These are phyloP conservation scores for Durotheca rogersii DNA, from an alignment of 495 filamentous ascomycete genomes.

Conservation along the genomic window DNA sequence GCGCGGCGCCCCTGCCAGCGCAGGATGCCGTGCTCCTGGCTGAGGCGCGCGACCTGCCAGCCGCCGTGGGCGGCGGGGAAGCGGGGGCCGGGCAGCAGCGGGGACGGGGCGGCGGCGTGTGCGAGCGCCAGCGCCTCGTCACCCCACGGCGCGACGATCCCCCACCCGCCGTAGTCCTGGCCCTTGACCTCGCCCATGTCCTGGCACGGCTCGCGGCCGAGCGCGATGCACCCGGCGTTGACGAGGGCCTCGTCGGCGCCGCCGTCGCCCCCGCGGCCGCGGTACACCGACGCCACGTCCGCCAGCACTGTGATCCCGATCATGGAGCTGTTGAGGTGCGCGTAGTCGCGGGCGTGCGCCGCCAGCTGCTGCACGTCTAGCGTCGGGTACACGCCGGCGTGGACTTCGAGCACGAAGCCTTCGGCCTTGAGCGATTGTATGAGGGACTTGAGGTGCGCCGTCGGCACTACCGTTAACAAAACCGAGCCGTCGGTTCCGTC, in stretches of 20 bases:
- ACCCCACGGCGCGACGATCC: constrained; percentile 65
- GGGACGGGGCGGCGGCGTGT: constrained; percentile 4
- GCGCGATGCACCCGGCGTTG: constrained; percentile 66
- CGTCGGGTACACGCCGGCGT: constrained; percentile 72
- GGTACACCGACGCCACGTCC: constrained; percentile 73
- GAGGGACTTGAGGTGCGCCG: constrained; percentile 31
- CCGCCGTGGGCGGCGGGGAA: constrained; percentile 49
- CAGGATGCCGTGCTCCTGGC: constrained; percentile 69
- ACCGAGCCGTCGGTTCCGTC: background rate
- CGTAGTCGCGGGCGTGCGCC: constrained; percentile 57
- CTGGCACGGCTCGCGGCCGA: constrained; percentile 75
- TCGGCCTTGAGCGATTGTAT: constrained; percentile 30
- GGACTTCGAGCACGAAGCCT: constrained; percentile 58
- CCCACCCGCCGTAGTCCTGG: constrained; percentile 67
- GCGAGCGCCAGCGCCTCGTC: background rate
- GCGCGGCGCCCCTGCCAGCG: constrained; percentile 45
- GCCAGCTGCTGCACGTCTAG: constrained; percentile 83
- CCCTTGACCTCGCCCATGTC: constrained; percentile 34
- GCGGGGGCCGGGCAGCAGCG: constrained; percentile 31
- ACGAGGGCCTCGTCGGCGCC: constrained; percentile 66
- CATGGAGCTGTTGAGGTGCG: constrained; percentile 48
- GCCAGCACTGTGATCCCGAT: constrained; percentile 70
- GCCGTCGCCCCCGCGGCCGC: constrained; percentile 49
- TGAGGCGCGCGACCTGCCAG: constrained; percentile 62
- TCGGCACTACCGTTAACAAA: constrained; percentile 21